Evolutionary conservation across 495 filamentous ascomycete genomes (phyloP), one percentile per base, ranked within the genome.

Genomic region (Penicillium lividum): DNA sequence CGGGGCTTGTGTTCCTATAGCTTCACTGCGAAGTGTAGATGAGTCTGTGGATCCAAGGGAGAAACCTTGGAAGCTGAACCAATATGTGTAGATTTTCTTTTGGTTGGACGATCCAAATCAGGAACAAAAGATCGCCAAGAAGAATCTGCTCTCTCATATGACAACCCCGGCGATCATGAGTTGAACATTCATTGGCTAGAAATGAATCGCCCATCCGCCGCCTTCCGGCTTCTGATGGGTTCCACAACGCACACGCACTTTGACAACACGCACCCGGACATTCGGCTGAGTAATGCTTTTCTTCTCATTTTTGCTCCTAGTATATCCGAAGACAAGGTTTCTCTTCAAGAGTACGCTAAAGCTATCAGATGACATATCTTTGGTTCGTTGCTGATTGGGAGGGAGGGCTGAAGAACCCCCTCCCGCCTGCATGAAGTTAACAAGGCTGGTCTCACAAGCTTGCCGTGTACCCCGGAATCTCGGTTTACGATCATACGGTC

Each of bases 121-220:
- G 38, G 38, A 40, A 40, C 38, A n/a, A 40, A 15, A 40, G 6
- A 3, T 15, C 34, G 38, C 38, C 38, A 29, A 47, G 44, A 11
- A 47, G 25, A 47, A 29, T 27, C 18, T 11, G 44, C 25, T 47
- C 43, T 47, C 43, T 45, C 44, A 47, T 47, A 22, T 47, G 44
- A 47, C 33, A 42, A 34, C n/a, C n/a, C 33, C 22, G 31, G 31
- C 6, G 51, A 53, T 40, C 51, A 27, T 38, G 28, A 51, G 7
- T 51, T 18, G n/a, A 22, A 48, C 29, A 33, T 45, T 46, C 38
- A 55, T 47, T 56, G 45, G 44, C 25, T 7, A 29, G 6, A 47
- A 31, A 6, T 11, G 48, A n/a, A 40, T 30, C 33, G 45, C 8
- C 33, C 58, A 68, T 68, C 66, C 66, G 66, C 60, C 60, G 22